These are phyloP conservation scores for Arthrobotrys pseudoclavata DNA, from an alignment of 2,329 filamentous ascomycete genomes.

Conservation along the genomic window DNA sequence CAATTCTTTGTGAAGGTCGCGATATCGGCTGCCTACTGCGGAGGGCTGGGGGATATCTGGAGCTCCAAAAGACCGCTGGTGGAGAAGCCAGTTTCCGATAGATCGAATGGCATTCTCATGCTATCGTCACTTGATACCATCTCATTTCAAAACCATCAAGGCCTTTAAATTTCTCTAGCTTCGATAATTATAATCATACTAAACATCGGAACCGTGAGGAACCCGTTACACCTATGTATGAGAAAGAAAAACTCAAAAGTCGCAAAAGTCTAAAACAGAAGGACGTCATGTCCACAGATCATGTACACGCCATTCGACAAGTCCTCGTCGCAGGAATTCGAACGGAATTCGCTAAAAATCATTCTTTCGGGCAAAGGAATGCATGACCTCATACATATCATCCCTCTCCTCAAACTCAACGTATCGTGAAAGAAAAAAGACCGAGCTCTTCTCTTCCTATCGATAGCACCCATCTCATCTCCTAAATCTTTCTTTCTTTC, in stretches of 20 bases:
- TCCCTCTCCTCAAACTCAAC: neutral
- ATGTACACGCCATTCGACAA: constrained; percentile 38
- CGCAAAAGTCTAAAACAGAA: neutral
- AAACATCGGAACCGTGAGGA: neutral
- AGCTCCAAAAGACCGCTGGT: neutral
- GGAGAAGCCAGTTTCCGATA: neutral
- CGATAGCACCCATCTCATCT: neutral
- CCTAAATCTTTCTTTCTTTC: neutral
- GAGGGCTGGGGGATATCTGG: neutral
- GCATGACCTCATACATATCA: neutral
- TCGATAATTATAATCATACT: neutral
- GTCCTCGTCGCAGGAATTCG: neutral
- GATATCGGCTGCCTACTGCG: constrained; percentile 4
- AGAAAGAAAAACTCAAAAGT: neutral
- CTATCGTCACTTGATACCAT: constrained; percentile 46
- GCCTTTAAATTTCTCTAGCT: neutral
- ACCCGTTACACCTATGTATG: neutral
- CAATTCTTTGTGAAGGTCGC: constrained; percentile 13
- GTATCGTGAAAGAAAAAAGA: neutral
- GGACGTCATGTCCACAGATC: constrained; percentile 32
- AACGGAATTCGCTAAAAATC: neutral
- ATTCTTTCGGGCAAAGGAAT: neutral
- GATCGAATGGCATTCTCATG: constrained; percentile 28
- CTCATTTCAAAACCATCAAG: neutral
- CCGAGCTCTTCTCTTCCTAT: neutral